phyloP scores from a whole-genome alignment of 192 early-diverging fungal genomes.

The Pilobolus umbonatus region DNA sequence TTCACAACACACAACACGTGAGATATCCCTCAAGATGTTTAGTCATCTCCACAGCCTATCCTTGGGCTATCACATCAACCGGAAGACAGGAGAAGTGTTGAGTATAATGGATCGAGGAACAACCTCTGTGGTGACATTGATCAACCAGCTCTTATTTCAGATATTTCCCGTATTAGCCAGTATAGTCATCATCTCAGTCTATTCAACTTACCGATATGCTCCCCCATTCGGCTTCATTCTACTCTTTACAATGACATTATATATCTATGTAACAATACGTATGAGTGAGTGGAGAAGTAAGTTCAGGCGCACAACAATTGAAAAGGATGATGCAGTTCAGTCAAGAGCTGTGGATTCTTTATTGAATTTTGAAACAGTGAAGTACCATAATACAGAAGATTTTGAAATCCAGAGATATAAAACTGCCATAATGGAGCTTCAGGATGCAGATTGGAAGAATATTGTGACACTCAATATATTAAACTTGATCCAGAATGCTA shows the following conservation, averaged over 20 bases:
- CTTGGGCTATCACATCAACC: conserved; percentile 86
- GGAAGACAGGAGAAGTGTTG: conserved; percentile 93
- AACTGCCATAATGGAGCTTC: conserved; percentile 71
- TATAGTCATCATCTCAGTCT: conserved; percentile 76
- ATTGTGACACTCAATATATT: conserved; percentile 71
- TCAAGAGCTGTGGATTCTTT: conserved; percentile 89
- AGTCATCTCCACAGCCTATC: conserved; percentile 85
- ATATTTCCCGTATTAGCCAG: conserved; percentile 86
- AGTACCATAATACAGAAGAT: conserved; percentile 90
- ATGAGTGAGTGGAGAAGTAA: conserved; percentile 87
- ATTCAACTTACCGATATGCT: conserved; percentile 62
- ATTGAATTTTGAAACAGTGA: conserved; percentile 98
- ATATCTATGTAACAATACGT: conserved; percentile 73
- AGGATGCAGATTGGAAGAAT: conserved; percentile 82
- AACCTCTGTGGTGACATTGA: conserved; percentile 63
- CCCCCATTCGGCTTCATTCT: conserved; percentile 79
- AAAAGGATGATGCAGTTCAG: conserved; percentile 81
- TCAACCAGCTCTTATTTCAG: conserved; percentile 85
- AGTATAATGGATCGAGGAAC: conserved; percentile 86
- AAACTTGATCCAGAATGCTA: conserved; percentile 81
- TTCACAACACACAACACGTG: conserved; percentile 85
- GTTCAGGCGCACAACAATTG: conserved; percentile 77
- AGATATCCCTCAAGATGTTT: conserved; percentile 89
- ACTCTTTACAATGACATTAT: conserved; percentile 81
- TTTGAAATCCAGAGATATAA: conserved; percentile 82